Percentiles rank a stretch among this genome's conserved stretches.
These are phyloP conservation scores for Asparagopsis taxiformis DNA, from an alignment of 31 red algal genomes.

Conservation along the genomic window DNA sequence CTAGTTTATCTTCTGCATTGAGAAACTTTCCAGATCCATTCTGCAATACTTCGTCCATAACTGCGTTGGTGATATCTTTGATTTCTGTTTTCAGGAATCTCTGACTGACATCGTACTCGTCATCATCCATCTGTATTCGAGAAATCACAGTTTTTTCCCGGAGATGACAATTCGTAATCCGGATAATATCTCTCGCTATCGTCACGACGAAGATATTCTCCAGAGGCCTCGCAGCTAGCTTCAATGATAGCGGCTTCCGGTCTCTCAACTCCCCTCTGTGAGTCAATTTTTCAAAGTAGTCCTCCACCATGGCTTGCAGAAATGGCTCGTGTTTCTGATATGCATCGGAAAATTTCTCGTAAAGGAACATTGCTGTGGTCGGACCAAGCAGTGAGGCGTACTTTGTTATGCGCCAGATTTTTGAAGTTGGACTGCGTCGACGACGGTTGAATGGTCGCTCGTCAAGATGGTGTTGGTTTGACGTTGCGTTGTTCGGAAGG, in stretches of 20 bases:
- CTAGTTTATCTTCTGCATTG: conserved; percentile 21
- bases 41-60: conserved; percentile 27
- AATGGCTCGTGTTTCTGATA: conserved; percentile 47
- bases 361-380: conserved; percentile 49
- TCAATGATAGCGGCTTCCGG: background rate
- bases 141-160: conserved; percentile 52
- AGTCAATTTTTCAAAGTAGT: conserved; percentile 1
- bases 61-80: conserved; percentile 5
- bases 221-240: background rate
- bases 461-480: too few relatives aligned
- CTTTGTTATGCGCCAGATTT: conserved; percentile 56
- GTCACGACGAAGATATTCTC: conserved; percentile 31
- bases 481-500: too few relatives aligned
- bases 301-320: conserved; percentile 5
- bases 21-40: conserved; percentile 43
- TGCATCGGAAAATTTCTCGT: conserved; percentile 12
- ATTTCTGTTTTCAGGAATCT: conserved; percentile 28
- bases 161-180: conserved; percentile 31
- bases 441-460: too few relatives aligned
- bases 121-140: conserved; percentile 77
- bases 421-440: background rate
- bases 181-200: conserved; percentile 48
- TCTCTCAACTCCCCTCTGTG: background rate
- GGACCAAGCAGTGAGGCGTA: conserved; percentile 46
- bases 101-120: conserved; percentile 52